Conservation (phyloP, 1,139 yeast species). For the Yamadazyma sp. region DNA sequence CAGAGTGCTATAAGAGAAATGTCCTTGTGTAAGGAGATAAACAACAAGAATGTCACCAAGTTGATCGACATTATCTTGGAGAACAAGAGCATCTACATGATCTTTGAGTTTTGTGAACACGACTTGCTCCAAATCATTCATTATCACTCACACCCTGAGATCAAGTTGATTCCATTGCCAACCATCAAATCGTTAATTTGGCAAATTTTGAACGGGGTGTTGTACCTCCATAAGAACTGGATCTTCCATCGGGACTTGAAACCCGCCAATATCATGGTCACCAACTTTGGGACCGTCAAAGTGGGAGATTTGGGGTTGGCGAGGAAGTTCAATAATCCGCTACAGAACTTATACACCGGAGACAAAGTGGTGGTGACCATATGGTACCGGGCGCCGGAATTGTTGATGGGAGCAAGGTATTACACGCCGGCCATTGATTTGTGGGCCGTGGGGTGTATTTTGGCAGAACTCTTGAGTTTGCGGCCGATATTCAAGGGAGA, state of each 20-base stretch:
- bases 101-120: conserved; percentile 94
- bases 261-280: conserved; percentile 97
- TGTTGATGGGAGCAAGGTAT: conserved; percentile 86
- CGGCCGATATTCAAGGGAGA: conserved; percentile 97
- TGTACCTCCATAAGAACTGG: conserved; percentile 93
- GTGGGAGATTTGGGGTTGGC: conserved; percentile 97
- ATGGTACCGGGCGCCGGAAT: conserved; percentile 97
- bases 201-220: conserved; percentile 91
- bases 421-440: conserved; percentile 93
- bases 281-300: conserved; percentile 83
- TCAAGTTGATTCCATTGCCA: conserved; percentile 71
- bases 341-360: conserved; percentile 87
- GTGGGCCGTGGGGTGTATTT: conserved; percentile 97
- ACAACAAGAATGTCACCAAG: conserved; percentile 75
- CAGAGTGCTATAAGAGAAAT: conserved; percentile 96
- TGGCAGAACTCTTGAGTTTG: conserved; percentile 85
- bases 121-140: conserved; percentile 92
- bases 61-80: conserved; percentile 86
- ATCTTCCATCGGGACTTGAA: conserved; percentile 91
- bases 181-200: conserved; percentile 82
- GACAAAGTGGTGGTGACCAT: conserved; percentile 98
- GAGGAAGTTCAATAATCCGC: conserved; percentile 81
- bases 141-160: conserved; percentile 87
- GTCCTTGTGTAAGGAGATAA: conserved; percentile 88
- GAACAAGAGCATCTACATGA: conserved; percentile 89